These are phyloP conservation scores for Nemania sp. DNA, from an alignment of 2,329 filamentous ascomycete genomes.

Conservation along the genomic window DNA sequence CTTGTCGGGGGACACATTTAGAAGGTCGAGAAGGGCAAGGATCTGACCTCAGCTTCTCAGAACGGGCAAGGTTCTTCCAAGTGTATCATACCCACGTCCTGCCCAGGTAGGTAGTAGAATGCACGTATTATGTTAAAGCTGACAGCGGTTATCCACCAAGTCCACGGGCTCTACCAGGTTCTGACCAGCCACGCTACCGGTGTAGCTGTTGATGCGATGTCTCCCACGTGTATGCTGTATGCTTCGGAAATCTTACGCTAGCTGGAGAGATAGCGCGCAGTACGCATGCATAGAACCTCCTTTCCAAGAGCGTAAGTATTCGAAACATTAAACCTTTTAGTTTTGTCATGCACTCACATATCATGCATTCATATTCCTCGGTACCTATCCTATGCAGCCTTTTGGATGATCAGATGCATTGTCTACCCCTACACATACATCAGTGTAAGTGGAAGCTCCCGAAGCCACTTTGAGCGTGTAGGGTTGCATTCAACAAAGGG, in stretches of 20 bases:
- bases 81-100: not conserved
- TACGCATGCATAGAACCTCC: no score
- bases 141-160: not conserved
- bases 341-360: not conserved
- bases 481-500: slow-evolving; percentile 4
- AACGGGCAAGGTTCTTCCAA: not conserved
- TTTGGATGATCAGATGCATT: not conserved
- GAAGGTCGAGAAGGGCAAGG: slow-evolving; percentile 21
- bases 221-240: no score
- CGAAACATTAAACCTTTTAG: no score
- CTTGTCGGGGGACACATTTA: not conserved
- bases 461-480: slow-evolving; percentile 1
- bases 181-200: not conserved
- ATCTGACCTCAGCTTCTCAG: slow-evolving; percentile 26
- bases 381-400: not conserved
- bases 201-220: no score
- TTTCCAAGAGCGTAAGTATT: no score
- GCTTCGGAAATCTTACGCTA: not conserved
- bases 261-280: no score
- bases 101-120: no score
- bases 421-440: no score
- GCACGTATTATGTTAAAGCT: not conserved
- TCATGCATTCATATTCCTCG: no score
- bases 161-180: not conserved
- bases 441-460: not conserved